Evolutionary conservation across 1,139 yeast genomes (phyloP).

Genomic region (Kluyveromyces sp.): DNA sequence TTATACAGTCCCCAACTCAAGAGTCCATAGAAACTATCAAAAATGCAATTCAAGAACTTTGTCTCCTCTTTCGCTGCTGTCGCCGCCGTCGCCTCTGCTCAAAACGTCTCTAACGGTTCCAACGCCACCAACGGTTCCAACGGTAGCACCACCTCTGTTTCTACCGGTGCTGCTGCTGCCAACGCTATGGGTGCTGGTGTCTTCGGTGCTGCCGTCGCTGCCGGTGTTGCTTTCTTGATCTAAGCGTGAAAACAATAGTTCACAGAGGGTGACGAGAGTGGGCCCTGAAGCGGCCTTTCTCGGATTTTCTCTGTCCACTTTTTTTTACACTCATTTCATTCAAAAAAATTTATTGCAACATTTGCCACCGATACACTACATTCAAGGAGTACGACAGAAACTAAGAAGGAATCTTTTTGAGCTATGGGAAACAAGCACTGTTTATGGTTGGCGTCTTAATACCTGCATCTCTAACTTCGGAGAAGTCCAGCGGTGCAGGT

Average conservation of each 20-base stretch:
- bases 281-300: too few species aligned
- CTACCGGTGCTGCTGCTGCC: constrained; percentile 48
- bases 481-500: too few species aligned
- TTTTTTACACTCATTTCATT: too few species aligned
- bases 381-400: background rate
- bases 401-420: too few species aligned
- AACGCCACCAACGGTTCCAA: constrained; percentile 26
- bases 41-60: constrained; percentile 58
- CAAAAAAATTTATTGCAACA: background rate
- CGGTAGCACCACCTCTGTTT: constrained; percentile 27
- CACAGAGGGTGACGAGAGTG: too few species aligned
- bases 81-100: constrained; percentile 29
- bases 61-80: constrained; percentile 33
- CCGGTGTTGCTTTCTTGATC: constrained; percentile 63
- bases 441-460: background rate
- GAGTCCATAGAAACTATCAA: constrained; percentile 13
- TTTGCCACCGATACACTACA: background rate
- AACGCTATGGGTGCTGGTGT: constrained; percentile 54
- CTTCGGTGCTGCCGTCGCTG: constrained; percentile 70
- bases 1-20: background rate
- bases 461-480: too few species aligned
- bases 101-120: constrained; percentile 35
- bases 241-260: constrained; percentile 35
- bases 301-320: too few species aligned
- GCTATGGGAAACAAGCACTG: background rate